Base-by-base conservation (phyloP, 345 rosid species). In the Murraya koenigii region DNA sequence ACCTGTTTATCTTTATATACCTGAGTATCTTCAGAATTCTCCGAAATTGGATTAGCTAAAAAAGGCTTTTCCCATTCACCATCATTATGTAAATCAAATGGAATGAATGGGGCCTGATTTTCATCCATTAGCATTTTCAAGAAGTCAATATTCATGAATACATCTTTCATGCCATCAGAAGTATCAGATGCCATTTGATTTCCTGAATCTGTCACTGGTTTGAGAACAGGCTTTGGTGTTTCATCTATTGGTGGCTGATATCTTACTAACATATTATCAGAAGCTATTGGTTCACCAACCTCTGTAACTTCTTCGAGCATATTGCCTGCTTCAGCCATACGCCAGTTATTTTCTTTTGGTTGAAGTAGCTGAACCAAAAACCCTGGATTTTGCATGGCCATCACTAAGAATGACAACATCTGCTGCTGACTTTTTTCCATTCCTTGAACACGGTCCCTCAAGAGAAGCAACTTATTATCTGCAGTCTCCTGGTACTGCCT, bases 391-490 rank as follows among this genome's bases (percentile, higher is more conserved):
- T 94, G 93, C 92, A 96, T 87, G 36, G 92, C 97, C 99, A 92
- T 88, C 33, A 94, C 89, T 72, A 96, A 82, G 84, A 96, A 94
- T 6, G 99, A 96, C 56, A 96, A 91, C 99, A 96, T 85, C 90
- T 92, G 95, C 76, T 94, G 97, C 75, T 92, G 98, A 80, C 89
- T 91, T 84, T 88, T 90, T 87, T 96, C 99, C 94, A 94, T 92
- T 69, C 97, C 97, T 75, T 92, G 94, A 75, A 96, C 78, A 20
- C 89, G 84, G 41, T 94, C 97, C 84, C 92, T 82, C 82, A 92
- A 79, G 44, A 83, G 82, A 56, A 87, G 74, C 86, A 96, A 72
- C 68, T 90, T 96, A 28, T 86, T 88, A 22, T 91, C 93, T 0
- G 97, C 85, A 61, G 75, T 84, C 85, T 94, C 95, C 82, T 96